Evolutionary conservation across 2,329 filamentous ascomycete species (phyloP), one percentile per base, ranked within the genome.

Genomic region (Periconia digitata): DNA sequence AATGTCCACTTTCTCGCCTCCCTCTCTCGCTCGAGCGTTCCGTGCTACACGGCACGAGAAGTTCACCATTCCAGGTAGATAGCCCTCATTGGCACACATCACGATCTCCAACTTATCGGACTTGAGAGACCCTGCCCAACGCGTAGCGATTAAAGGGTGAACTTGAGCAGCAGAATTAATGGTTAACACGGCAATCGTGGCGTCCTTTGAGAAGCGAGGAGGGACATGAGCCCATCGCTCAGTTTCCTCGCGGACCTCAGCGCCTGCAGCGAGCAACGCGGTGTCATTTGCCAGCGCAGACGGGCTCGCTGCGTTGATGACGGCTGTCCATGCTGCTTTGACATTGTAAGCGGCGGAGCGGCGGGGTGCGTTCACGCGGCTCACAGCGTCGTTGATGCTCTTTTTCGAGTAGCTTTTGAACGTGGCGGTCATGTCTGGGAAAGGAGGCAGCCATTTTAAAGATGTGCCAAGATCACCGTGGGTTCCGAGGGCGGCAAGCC

Each of bases 41-140:
- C 78, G 74, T 0, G 85, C 77, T 6, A 87, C 71, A 2, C 85
- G 78, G 53, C 85, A 87, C 1, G 82, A 85, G 67, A 88, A 88
- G 58, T 86, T 85, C 20, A 88, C 84, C 64, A 81, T 78, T 2
- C 75, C 83, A 0, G 80, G 77, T 0, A 85, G 62, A 54, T 87
- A 88, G 0, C 84, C 84, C 47, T 84, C 80, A 47, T 89, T 88
- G 0, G 85, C 85, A 3, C 84, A 84, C 55, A 87, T 74, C 7
- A 89, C 74, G 1, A 87, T 81, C 58, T 87, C 80, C 1, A 87
- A 72, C 45, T 78, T 79, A 40, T 78, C 73, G 1, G 81, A 83
- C 40, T 77, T 77, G 3, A 88, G 71, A 53, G 82, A 76, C 0
- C 82, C 80, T 1, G 84, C 80, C 85, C 85, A 87, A 10, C 85